Evolutionary conservation across 2,329 filamentous ascomycete species (phyloP).

Genomic region (Botrytis byssoidea): DNA sequence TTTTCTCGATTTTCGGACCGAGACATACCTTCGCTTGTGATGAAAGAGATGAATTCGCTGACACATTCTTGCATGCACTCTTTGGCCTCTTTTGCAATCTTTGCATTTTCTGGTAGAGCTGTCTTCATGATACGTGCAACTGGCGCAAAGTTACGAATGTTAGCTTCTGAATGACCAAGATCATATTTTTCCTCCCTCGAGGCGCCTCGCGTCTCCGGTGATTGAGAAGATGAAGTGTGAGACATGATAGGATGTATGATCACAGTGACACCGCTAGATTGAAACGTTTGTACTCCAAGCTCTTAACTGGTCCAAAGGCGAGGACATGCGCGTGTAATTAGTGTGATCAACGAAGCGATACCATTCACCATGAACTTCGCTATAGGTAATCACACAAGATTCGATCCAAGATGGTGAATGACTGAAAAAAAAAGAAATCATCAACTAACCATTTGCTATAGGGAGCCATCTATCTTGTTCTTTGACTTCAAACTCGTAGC

Average conservation of each 20-base stretch:
- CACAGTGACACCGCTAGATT: constrained; percentile 35
- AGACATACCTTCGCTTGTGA: constrained; percentile 90
- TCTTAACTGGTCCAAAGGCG: constrained; percentile 37
- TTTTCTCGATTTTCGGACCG: constrained; percentile 18
- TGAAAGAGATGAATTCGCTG: constrained; percentile 99
- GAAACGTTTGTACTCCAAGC: constrained; percentile 36
- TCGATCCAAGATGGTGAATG: constrained; percentile 48
- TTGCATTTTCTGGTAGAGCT: constrained; percentile 94
- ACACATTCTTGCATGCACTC: constrained; percentile 99
- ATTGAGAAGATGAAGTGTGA: constrained; percentile 53
- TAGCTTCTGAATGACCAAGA: constrained; percentile 64
- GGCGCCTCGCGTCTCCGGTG: constrained; percentile 48
- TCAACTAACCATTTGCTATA: constrained; percentile 98
- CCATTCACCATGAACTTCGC: constrained; percentile 43
- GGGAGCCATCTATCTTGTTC: constrained; percentile 99
- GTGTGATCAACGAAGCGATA: constrained; percentile 50
- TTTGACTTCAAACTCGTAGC: constrained; percentile 97
- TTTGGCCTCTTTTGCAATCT: constrained; percentile 98
- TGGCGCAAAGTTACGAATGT: constrained; percentile 91
- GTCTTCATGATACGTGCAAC: constrained; percentile 99
- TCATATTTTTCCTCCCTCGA: constrained; percentile 43
- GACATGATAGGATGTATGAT: constrained; percentile 51
- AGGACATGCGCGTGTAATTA: constrained; percentile 42
- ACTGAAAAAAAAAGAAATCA: constrained; percentile 24
- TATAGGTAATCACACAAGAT: constrained; percentile 48